These are phyloP conservation scores for Ogataea methylovora DNA, from an alignment of 805 yeast species.

Conservation along the genomic window DNA sequence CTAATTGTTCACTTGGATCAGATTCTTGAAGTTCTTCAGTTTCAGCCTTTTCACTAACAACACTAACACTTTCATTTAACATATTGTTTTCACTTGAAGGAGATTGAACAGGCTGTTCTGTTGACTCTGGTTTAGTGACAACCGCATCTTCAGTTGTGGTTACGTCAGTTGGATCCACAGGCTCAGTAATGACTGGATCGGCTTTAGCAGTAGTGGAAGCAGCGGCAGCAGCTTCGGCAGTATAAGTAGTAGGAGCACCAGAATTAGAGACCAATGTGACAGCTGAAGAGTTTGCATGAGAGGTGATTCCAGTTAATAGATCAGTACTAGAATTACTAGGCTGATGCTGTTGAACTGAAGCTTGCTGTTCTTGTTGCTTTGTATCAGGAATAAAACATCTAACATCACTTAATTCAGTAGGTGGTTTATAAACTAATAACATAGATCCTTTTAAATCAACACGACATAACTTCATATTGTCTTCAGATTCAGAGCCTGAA, in stretches of 20 bases:
- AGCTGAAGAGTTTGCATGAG: neutral
- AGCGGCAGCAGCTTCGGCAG: neutral
- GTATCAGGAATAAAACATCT: constrained; percentile 20
- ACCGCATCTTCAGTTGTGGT: too few species aligned
- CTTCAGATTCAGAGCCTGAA: constrained; percentile 16
- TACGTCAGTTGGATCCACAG: too few species aligned
- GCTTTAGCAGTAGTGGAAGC: neutral
- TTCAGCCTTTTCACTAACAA: too few species aligned
- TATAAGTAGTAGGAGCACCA: neutral
- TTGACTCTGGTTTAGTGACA: too few species aligned
- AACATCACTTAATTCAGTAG: constrained; percentile 34
- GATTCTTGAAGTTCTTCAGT: too few species aligned
- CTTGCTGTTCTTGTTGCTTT: too few species aligned
- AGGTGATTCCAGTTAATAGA: neutral
- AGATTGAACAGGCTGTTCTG: too few species aligned
- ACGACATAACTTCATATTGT: constrained; percentile 40
- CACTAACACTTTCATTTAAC: too few species aligned
- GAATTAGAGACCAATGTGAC: neutral
- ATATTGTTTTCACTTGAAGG: too few species aligned
- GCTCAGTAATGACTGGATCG: neutral
- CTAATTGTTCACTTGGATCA: too few species aligned
- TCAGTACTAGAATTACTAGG: neutral
- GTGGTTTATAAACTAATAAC: constrained; percentile 54
- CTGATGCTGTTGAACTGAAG: too few species aligned
- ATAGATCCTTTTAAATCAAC: constrained; percentile 68